phyloP scores from a whole-genome alignment of 2,329 filamentous ascomycete genomes.

The Mycosphaerella arachidis region DNA sequence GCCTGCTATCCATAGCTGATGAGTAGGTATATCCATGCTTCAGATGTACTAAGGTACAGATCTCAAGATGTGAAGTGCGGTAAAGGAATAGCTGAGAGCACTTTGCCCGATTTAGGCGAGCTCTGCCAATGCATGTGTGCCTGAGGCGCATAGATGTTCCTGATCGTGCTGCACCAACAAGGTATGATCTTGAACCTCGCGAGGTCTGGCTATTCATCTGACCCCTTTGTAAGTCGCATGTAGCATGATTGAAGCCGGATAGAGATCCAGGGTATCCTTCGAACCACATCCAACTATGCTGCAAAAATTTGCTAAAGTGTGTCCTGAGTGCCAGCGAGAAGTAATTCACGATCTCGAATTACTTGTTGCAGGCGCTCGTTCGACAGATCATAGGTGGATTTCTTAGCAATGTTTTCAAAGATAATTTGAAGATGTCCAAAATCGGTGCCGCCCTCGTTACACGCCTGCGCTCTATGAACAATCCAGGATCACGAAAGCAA shows the following conservation, averaged over 20 bases:
- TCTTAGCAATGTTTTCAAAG: not conserved
- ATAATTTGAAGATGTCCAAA: not conserved
- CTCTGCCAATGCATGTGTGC: not conserved
- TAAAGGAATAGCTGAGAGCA: not conserved
- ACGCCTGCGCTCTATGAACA: not conserved
- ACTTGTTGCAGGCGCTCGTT: not conserved
- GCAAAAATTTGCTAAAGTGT: not conserved
- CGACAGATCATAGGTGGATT: not conserved
- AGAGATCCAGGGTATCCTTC: no score
- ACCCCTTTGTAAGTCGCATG: no score
- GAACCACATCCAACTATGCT: no score
- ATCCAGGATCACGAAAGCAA: not conserved
- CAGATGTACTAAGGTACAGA: not conserved
- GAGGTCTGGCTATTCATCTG: no score
- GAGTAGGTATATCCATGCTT: constrained; percentile 12
- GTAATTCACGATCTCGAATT: not conserved
- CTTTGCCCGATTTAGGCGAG: not conserved
- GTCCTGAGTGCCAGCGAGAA: not conserved
- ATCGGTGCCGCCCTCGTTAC: not conserved
- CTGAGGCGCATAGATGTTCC: not conserved
- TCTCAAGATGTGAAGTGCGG: not conserved
- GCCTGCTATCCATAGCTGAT: constrained; percentile 42
- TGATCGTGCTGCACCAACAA: not conserved
- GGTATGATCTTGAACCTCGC: no score
- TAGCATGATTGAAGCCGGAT: no score